These are phyloP conservation scores for Phaffia tasmanica DNA, from an alignment of 768 basidiomycete species.

Conservation along the genomic window DNA sequence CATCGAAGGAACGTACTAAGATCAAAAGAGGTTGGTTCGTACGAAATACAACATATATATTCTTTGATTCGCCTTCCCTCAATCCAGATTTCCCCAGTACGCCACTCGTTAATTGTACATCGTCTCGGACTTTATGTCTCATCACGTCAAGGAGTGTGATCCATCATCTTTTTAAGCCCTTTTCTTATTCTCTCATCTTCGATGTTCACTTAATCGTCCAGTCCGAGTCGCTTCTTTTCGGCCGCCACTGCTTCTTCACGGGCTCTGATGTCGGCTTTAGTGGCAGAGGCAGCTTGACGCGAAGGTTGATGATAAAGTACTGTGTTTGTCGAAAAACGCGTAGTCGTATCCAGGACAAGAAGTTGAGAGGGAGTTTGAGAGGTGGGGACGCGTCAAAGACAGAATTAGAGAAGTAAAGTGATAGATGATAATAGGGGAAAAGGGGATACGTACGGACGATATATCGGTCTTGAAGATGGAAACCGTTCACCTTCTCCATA, in stretches of 20 bases:
- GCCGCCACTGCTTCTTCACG: conserved; percentile 24
- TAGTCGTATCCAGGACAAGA: background rate
- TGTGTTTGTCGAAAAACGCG: background rate
- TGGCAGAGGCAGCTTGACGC: conserved; percentile 20
- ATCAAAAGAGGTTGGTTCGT: too few relatives aligned
- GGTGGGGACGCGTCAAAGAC: background rate
- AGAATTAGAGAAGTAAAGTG: background rate
- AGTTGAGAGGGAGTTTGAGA: background rate
- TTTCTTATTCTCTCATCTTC: background rate
- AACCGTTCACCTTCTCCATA: conserved; percentile 26
- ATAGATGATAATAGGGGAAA: background rate
- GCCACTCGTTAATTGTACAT: too few relatives aligned
- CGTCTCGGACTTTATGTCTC: too few relatives aligned
- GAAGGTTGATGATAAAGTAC: conserved; percentile 25
- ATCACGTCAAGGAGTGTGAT: too few relatives aligned
- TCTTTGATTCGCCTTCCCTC: too few relatives aligned
- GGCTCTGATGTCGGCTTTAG: conserved; percentile 24
- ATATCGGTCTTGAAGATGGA: conserved; percentile 25
- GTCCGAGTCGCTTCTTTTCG: conserved; percentile 23
- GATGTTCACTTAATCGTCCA: conserved; percentile 17
- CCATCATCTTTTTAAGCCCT: background rate
- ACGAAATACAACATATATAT: too few relatives aligned
- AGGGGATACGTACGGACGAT: conserved; percentile 20
- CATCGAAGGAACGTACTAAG: too few relatives aligned
- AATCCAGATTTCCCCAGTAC: too few relatives aligned